Percentiles rank a stretch among this genome's conserved stretches.
These are phyloP conservation scores for Leishmania guyanensis DNA, from an alignment of 208 protist genomes.

Conservation along the genomic window DNA sequence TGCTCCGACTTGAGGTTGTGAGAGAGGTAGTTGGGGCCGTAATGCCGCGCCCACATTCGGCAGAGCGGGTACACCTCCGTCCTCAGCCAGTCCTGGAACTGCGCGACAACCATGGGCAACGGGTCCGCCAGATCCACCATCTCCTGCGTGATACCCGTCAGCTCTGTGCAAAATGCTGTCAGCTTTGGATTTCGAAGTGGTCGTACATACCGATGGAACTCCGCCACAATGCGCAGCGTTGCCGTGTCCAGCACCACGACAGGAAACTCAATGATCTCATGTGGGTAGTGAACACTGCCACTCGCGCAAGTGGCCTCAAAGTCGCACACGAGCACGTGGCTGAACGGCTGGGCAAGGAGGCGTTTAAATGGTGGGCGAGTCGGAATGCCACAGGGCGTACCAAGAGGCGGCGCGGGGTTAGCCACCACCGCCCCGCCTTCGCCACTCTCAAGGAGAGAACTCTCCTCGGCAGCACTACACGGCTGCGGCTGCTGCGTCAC, in stretches of 20 bases:
- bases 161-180: constrained; percentile 91
- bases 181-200: constrained; percentile 80
- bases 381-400: constrained; percentile 33
- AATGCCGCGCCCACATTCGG: constrained; percentile 35
- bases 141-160: constrained; percentile 96
- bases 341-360: constrained; percentile 76
- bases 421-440: neutral
- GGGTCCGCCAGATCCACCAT: constrained; percentile 78
- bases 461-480: neutral
- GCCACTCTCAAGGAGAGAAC: neutral
- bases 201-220: constrained; percentile 92
- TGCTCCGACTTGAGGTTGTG: constrained; percentile 55
- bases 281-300: constrained; percentile 60
- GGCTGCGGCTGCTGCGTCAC: constrained; percentile 1
- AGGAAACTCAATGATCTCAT: constrained; percentile 98
- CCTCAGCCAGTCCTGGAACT: constrained; percentile 72
- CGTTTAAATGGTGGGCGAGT: constrained; percentile 35
- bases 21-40: constrained; percentile 35
- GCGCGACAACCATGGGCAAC: constrained; percentile 58
- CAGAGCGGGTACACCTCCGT: constrained; percentile 75
- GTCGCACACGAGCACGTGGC: constrained; percentile 91
- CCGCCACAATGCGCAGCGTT: constrained; percentile 61
- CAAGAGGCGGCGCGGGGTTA: constrained; percentile 9
- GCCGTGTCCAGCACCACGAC: constrained; percentile 88
- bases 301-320: constrained; percentile 93